A percentile compares a stretch with the other conserved stretches of the same genome.
These are phyloP conservation scores for Raphanus hybrid DNA, from an alignment of 441 rosid genomes.

Conservation along the genomic window DNA sequence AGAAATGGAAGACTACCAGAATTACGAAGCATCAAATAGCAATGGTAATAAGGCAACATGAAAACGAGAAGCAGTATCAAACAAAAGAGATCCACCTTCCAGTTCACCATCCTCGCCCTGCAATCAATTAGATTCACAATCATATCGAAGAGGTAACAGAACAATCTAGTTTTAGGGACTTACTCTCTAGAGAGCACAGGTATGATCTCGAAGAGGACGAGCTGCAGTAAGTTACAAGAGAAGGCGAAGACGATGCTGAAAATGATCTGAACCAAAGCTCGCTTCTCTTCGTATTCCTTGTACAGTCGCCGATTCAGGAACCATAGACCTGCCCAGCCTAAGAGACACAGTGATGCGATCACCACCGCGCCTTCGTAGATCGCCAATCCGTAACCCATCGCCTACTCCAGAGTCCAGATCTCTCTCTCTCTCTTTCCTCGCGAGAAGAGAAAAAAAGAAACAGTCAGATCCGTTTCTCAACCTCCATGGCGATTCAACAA, in stretches of 20 bases:
- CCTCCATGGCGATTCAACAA: not conserved
- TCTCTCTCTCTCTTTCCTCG: not conserved
- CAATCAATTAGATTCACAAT: too few relatives aligned
- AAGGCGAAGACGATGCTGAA: slow-evolving; percentile 96
- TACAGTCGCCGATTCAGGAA: slow-evolving; percentile 84
- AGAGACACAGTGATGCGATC: slow-evolving; percentile 67
- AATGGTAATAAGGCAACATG: slow-evolving; percentile 96
- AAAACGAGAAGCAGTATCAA: slow-evolving; percentile 89
- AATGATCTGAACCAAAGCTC: slow-evolving; percentile 90
- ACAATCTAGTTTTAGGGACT: not conserved
- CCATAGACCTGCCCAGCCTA: slow-evolving; percentile 98
- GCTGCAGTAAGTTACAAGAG: slow-evolving; percentile 98
- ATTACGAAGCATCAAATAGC: slow-evolving; percentile 96
- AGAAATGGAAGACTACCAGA: slow-evolving; percentile 53
- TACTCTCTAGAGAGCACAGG: slow-evolving; percentile 92
- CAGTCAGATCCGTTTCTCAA: slow-evolving; percentile 2
- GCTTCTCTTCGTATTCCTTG: slow-evolving; percentile 98
- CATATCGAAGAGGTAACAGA: not conserved
- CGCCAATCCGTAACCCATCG: slow-evolving; percentile 80
- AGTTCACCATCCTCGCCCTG: slow-evolving; percentile 97
- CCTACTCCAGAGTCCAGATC: not conserved
- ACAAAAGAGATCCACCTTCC: slow-evolving; percentile 97
- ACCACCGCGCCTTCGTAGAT: slow-evolving; percentile 75
- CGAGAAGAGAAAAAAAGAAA: not conserved
- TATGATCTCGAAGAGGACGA: slow-evolving; percentile 96